Percentiles rank a stretch among this genome's conserved stretches.
Evolutionary conservation across 805 yeast genomes (phyloP).

Genomic region (Metschnikowia continentalis): DNA sequence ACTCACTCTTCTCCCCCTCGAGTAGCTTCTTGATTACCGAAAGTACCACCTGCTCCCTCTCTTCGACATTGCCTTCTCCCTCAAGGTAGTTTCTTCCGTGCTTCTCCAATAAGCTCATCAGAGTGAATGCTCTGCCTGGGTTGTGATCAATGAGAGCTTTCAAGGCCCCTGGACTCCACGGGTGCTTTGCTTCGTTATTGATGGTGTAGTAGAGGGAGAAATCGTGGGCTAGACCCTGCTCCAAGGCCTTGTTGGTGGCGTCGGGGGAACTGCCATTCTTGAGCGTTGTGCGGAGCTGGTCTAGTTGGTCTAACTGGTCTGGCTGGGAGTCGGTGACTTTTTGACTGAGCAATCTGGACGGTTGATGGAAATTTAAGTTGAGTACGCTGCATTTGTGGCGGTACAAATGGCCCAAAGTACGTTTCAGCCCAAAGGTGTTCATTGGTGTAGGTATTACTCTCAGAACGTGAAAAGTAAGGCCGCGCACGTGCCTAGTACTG

Average conservation of each 20-base stretch:
- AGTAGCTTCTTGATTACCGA: slow-evolving; percentile 34
- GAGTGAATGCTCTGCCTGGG: slow-evolving; percentile 51
- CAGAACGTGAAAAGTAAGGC: not conserved
- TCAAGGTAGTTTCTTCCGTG: slow-evolving; percentile 15
- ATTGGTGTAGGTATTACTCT: not conserved
- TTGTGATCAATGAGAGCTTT: slow-evolving; percentile 26
- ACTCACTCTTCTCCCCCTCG: slow-evolving; percentile 34
- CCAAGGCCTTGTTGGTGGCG: slow-evolving; percentile 19
- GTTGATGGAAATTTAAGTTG: not conserved
- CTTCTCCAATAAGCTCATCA: slow-evolving; percentile 44
- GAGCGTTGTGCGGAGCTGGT: slow-evolving; percentile 9
- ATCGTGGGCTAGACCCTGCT: slow-evolving; percentile 19
- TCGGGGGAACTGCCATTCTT: slow-evolving; percentile 3
- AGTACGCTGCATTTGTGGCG: not conserved
- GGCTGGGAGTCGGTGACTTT: slow-evolving; percentile 5
- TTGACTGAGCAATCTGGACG: not conserved
- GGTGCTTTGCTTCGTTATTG: slow-evolving; percentile 9
- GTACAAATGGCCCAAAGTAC: not conserved
- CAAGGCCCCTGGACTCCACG: slow-evolving; percentile 15
- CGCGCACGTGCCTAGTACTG: not conserved
- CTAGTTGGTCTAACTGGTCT: slow-evolving; percentile 7
- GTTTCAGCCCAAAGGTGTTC: not conserved
- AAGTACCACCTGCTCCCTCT: slow-evolving; percentile 21
- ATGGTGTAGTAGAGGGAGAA: slow-evolving; percentile 29
- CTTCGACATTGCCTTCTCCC: not conserved